These are phyloP conservation scores for Epichloe glyceriae DNA, from an alignment of 2,329 filamentous ascomycete genomes.

Conservation along the genomic window DNA sequence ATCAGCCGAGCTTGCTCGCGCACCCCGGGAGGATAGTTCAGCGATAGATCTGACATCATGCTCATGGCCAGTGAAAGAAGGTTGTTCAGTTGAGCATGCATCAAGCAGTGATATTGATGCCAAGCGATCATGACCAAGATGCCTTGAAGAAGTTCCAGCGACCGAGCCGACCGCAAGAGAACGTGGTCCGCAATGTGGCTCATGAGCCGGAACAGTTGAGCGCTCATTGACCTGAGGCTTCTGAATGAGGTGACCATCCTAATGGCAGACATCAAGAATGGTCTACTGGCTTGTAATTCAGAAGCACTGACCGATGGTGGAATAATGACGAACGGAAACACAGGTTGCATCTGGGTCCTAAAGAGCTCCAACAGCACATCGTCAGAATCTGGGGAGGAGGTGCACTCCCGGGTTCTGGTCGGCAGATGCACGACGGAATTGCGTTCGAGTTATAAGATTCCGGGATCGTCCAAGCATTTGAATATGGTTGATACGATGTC, in stretches of 20 bases:
- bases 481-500: slow-evolving; percentile 5
- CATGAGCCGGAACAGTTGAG: slow-evolving; percentile 36
- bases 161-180: slow-evolving; percentile 35
- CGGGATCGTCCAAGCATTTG: slow-evolving; percentile 22
- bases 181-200: slow-evolving; percentile 33
- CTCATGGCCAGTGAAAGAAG: slow-evolving; percentile 34
- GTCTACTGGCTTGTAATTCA: slow-evolving; percentile 25
- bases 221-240: slow-evolving; percentile 33
- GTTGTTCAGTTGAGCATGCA: slow-evolving; percentile 39
- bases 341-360: slow-evolving; percentile 26
- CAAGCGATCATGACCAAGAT: slow-evolving; percentile 36
- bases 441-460: slow-evolving; percentile 32
- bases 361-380: slow-evolving; percentile 33
- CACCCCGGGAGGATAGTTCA: slow-evolving; percentile 28
- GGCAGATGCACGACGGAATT: slow-evolving; percentile 34
- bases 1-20: slow-evolving; percentile 30
- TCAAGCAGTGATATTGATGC: slow-evolving; percentile 42
- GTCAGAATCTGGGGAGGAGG: slow-evolving; percentile 31
- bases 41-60: slow-evolving; percentile 32
- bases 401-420: slow-evolving; percentile 25
- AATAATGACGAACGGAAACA: slow-evolving; percentile 35
- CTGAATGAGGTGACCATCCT: slow-evolving; percentile 36
- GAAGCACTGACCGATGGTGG: slow-evolving; percentile 22
- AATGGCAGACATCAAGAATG: slow-evolving; percentile 37
- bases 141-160: slow-evolving; percentile 35